Percentiles rank a stretch among this genome's conserved stretches.
Conservation (phyloP, 2,329 filamentous ascomycete species). For the Xylariaceae sp. region DNA sequence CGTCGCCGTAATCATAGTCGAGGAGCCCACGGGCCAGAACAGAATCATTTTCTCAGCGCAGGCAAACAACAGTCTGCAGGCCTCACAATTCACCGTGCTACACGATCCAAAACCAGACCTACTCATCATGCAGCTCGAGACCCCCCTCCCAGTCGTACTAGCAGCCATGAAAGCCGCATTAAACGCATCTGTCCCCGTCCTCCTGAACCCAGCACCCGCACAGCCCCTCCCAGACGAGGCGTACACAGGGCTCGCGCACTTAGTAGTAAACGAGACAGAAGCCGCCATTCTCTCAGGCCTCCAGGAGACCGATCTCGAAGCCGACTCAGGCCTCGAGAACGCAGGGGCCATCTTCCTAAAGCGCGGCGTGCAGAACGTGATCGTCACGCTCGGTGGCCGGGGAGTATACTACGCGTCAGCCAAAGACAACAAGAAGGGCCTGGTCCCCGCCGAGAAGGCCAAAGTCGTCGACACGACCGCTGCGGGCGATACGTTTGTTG, state of each 20-base stretch:
- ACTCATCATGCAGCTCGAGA: constrained; percentile 76
- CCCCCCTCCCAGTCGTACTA: constrained; percentile 64
- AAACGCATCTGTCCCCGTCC: constrained; percentile 53
- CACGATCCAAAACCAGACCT: constrained; percentile 52
- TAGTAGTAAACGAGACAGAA: constrained; percentile 91
- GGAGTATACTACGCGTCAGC: constrained; percentile 68
- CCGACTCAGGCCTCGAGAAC: constrained; percentile 40
- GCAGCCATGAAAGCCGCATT: constrained; percentile 55
- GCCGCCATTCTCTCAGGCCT: constrained; percentile 68
- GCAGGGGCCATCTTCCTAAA: constrained; percentile 61
- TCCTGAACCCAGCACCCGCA: constrained; percentile 85
- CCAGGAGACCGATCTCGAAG: constrained; percentile 48
- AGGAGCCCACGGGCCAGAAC: constrained; percentile 70
- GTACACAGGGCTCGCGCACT: constrained; percentile 68
- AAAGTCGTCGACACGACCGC: constrained; percentile 88
- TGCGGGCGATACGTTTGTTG: constrained; percentile 92
- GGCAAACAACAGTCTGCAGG: constrained; percentile 57
- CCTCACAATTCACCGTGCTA: constrained; percentile 35
- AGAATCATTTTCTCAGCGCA: constrained; percentile 72
- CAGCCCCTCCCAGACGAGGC: constrained; percentile 63
- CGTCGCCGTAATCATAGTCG: constrained; percentile 73
- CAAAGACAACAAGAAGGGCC: constrained; percentile 36
- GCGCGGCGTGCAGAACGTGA: constrained; percentile 70
- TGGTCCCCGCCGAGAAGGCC: constrained; percentile 66
- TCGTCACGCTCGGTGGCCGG: constrained; percentile 79